Evolutionary conservation across 192 early-diverging fungal species (phyloP), one percentile per base, ranked within the genome.

Genomic region (Paraglomus occultum): DNA sequence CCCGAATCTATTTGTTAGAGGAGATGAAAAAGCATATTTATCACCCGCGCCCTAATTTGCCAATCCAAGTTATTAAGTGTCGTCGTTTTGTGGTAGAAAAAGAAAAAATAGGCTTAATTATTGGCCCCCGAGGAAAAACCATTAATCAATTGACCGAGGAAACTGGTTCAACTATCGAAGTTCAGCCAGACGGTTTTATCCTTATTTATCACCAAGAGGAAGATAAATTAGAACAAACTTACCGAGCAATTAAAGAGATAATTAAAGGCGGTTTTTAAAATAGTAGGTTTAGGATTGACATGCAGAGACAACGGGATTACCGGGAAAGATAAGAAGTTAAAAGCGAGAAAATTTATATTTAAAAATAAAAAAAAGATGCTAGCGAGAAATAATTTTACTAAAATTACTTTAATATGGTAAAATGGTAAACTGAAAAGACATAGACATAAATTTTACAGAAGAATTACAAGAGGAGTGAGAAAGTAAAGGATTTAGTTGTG

Each of bases 81-180:
- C 59, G 59, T 0, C 59, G 59, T 1, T 62, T 62, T 62, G 4
- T 6, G 4, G 59, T 62, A 0, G 59, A n/a, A 6, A 45, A 43
- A 14, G 59, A 62, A 62, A 62, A 62, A 62, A 44, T 62, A 42
- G 59, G 59, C 6, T 43, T 62, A 43, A 8, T 62, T 62, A 62
- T 62, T 62, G 59, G 59, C 2, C 59, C 59, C 0, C 59, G 59
- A 0, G 59, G 59, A 5, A 62, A 62, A 46, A 62, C 59, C 12
- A 62, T 62, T 62, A 62, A 62, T 40, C 59, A 62, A 44, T n/a
- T 62, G 14, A 46, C 59, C 0, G 59, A 62, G 39, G 42, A 62
- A 62, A 62, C 42, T 23, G 59, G 59, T n/a, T 43, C 59, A 12
- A 62, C 59, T 17, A 62, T 62, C 12, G 59, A 62, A 45, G 39